phyloP scores from a whole-genome alignment of 192 early-diverging fungal genomes.

The Phycomyces blakesleeanus region DNA sequence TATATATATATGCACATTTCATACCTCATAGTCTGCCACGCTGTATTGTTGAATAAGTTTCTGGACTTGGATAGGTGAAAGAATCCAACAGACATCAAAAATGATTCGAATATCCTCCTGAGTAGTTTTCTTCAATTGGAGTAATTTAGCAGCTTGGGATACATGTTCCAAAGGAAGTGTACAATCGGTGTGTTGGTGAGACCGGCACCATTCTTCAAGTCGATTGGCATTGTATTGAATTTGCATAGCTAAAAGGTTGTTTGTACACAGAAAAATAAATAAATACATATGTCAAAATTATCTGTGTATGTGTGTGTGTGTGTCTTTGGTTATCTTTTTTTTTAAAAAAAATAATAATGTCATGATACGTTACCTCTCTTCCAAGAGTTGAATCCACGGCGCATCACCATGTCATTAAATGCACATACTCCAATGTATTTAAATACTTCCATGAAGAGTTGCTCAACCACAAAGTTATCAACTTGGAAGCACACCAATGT shows the following conservation, averaged over 20 bases:
- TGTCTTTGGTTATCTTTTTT: too few relatives aligned
- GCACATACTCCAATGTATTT: conserved; percentile 88
- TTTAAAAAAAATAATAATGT: background rate
- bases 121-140: conserved; percentile 85
- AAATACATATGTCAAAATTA: too few relatives aligned
- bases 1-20: background rate
- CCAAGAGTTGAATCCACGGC: conserved; percentile 97
- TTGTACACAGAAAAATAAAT: too few relatives aligned
- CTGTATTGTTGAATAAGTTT: conserved; percentile 93
- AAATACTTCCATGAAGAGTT: conserved; percentile 92
- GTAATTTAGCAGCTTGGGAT: conserved; percentile 91
- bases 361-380: conserved; percentile 66
- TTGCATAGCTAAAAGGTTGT: conserved; percentile 84
- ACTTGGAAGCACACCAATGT: conserved; percentile 96
- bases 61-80: conserved; percentile 94
- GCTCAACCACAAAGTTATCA: conserved; percentile 86
- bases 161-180: conserved; percentile 87
- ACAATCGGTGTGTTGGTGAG: conserved; percentile 85
- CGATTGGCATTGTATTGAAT: conserved; percentile 97
- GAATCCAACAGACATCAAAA: conserved; percentile 95
- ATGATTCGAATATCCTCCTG: conserved; percentile 91
- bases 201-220: conserved; percentile 98
- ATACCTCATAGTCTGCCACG: conserved; percentile 89
- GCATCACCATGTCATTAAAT: conserved; percentile 95
- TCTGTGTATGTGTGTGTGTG: too few relatives aligned